Evolutionary conservation across 148 eudicot genomes (phyloP), one percentile per base, ranked within the genome.

Genomic region (Rhododendron molle): DNA sequence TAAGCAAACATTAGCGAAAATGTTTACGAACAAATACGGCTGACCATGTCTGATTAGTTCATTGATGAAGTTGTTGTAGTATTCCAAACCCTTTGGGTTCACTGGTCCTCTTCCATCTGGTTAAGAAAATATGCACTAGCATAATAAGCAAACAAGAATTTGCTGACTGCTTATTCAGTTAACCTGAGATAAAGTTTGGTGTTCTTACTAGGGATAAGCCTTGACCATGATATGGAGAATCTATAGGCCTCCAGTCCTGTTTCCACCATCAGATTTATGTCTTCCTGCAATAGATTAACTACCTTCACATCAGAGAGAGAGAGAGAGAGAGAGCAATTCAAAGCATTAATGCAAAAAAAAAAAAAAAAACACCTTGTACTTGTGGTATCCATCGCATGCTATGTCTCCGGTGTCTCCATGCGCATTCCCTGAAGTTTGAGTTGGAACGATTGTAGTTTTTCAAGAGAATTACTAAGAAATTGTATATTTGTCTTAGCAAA

Each of bases 151-250:
- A 49, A 84, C 20, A 26, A 83, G 15, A 26, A 32, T 34, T 34
- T 62, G 5, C 32, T 15, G 20, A 46, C 47, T 20, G n/a, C 16
- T 34, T 76, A 30, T 30, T 38, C 14, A 58, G 49, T 43, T 40
- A 30, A 72, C 3, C 1, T 15, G 76, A 15, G 54, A 50, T 23
- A 60, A 1, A 46, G 16, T 2, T 43, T 49, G 79, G 71, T 76
- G 50, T 43, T 62, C 87, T 43, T 90, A 94, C 97, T 81, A 0
- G 97, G 97, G 76, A 93, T 83, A 10, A 94, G 89, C 87, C 95
- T 93, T 20, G 95, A 86, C 97, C 95, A 93, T 28, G 94, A 89
- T 81, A 94, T 93, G 40, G 95, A 94, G 77, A 93, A 89, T 81
- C 95, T 86, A 56, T 89, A 94, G 21, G 92, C 97, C 88, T 93